phyloP scores from a whole-genome alignment of 1,284 basidiomycete genomes.

The Erythrobasidium hasegawianum region DNA sequence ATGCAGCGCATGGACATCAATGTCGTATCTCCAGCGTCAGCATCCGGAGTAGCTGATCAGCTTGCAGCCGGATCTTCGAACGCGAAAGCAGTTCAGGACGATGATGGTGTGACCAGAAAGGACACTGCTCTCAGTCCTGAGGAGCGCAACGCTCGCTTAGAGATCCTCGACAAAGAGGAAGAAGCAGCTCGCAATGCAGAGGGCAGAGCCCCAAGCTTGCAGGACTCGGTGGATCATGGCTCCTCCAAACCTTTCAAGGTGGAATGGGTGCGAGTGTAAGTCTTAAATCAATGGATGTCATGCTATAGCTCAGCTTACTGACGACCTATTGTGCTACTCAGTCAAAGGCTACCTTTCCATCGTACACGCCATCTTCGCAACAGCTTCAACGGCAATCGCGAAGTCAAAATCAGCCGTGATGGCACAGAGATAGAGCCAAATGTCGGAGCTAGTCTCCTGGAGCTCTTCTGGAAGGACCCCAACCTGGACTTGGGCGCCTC shows the following conservation, averaged over 20 bases:
- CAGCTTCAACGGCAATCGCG: conserved; percentile 44
- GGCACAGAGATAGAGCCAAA: conserved; percentile 44
- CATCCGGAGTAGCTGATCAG: conserved; percentile 9
- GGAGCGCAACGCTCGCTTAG: conserved; percentile 37
- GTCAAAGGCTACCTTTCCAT: conserved; percentile 35
- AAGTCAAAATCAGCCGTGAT: conserved; percentile 46
- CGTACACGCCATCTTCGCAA: conserved; percentile 42
- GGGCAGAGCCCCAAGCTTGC: neutral
- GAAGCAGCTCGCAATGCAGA: conserved; percentile 1
- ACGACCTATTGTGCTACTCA: too few species aligned
- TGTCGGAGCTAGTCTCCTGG: conserved; percentile 40
- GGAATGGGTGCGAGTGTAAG: conserved; percentile 65
- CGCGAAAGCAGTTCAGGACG: conserved; percentile 10
- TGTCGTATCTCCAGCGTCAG: neutral
- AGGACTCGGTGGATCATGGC: conserved; percentile 22
- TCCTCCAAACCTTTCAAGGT: conserved; percentile 78
- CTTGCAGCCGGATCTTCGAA: conserved; percentile 4
- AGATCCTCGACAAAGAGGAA: conserved; percentile 16
- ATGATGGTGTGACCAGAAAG: conserved; percentile 35
- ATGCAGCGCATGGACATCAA: conserved; percentile 10
- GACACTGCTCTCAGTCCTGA: conserved; percentile 36
- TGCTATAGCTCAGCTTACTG: too few species aligned
- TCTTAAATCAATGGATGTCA: too few species aligned
- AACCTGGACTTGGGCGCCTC: neutral
- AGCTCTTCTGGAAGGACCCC: conserved; percentile 33